Evolutionary conservation across 352 stramenopile genomes (phyloP), one percentile per base, ranked within the genome.

Genomic region (Phytopythium kandeliae): DNA sequence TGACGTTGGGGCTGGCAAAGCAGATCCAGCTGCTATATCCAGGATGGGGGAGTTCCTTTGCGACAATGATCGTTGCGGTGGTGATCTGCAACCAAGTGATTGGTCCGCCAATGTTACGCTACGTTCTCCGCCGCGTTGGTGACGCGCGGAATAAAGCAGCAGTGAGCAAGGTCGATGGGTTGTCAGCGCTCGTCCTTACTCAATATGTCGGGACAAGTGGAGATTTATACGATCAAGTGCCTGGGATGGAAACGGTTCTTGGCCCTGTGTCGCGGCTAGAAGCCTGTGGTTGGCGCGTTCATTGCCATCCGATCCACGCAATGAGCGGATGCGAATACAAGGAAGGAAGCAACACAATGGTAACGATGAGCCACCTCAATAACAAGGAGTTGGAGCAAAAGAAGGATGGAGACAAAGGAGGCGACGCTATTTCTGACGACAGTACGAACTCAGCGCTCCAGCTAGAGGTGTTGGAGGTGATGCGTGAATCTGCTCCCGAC

Each of bases 1-100:
- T 88, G 24, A 86, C 77, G 28, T 61, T 88, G 5, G 77, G 77
- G 1, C 67, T 88, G 4, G 77, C 77, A 22, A 88, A 88, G 61
- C 73, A 86, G 60, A 81, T 85, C 50, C 76, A 87, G 55, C 50
- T 87, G 35, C 60, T 84, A 37, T 86, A 86, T 38, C 75, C 75
- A 15, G 76, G 76, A 17, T 88, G 77, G 77, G 77, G 77, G 6
- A 75, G 62, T 49, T 85, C 82, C 56, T 88, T 88, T 37, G 78
- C 77, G 34, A 86, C 77, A 8, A 81, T 86, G 72, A 86, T 88
- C 45, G 73, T 86, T 40, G 70, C 77, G 2, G 74, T 86, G 15
- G 77, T 88, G 25, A 85, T 88, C 47, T 84, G 63, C 48, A 88
- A 88, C 46, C 77, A 88, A 51, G 48, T 88, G 7, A 55, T 86